Evolutionary conservation across 257 asterid genomes (phyloP).

Genomic region (Gentiana straminea): DNA sequence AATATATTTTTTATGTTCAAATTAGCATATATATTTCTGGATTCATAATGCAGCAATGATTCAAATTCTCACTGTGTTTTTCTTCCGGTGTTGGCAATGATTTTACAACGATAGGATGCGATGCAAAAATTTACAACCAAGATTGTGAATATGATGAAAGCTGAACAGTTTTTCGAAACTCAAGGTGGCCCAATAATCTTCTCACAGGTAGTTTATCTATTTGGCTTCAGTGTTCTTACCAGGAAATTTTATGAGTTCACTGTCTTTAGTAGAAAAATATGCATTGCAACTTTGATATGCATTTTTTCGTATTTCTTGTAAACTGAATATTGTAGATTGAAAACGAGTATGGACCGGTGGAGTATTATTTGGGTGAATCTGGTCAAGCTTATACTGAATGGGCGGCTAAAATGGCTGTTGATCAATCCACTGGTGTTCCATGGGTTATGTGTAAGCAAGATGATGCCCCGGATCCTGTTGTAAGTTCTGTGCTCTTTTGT

Average conservation of each 20-base stretch:
- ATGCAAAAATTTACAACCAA: conserved; percentile 89
- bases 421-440: conserved; percentile 81
- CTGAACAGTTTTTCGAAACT: conserved; percentile 59
- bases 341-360: conserved; percentile 93
- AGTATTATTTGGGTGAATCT: conserved; percentile 68
- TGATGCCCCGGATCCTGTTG: conserved; percentile 93
- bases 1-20: background rate
- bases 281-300: background rate
- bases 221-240: background rate
- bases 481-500: conserved; percentile 22
- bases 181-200: conserved; percentile 93
- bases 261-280: background rate
- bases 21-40: background rate
- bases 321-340: conserved; percentile 42
- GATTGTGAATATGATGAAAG: conserved; percentile 91
- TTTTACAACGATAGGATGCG: conserved; percentile 44
- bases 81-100: conserved; percentile 9
- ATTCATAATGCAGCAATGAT: background rate
- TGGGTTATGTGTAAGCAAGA: conserved; percentile 99
- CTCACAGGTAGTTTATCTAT: conserved; percentile 55
- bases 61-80: conserved; percentile 11
- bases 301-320: background rate
- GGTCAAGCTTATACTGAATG: conserved; percentile 66
- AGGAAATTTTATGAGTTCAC: background rate
- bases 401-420: conserved; percentile 96